Evolutionary conservation across 768 basidiomycete species (phyloP), one percentile per base, ranked within the genome.

Genomic region (Tubosaeta sp.): DNA sequence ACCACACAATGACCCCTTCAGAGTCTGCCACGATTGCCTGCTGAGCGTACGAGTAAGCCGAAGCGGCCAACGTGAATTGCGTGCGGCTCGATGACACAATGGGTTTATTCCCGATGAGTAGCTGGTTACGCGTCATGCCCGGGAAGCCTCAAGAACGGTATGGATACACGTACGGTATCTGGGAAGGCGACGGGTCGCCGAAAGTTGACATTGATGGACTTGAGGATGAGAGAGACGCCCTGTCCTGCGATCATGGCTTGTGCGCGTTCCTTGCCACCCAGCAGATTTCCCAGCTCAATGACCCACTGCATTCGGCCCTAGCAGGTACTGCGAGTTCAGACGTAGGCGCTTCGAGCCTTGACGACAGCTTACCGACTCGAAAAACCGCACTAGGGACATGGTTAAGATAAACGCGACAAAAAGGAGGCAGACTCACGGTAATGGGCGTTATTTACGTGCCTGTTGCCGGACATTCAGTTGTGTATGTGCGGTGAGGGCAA

Each of bases 361-460:
- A 39, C 13, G 13, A 36, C 7, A 9, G 53, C 80, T 63, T 49
- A 83, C 83, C 21, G 84, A 87, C 71, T 89, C 84, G 52, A 88
- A 76, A 62, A 82, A 89, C 11, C 83, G 77, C 12, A 81, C 85
- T 87, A 47, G 34, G 32, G 29, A 13, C 42, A n/a, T 38, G 24
- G 30, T 48, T 9, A 39, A 36, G 13, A 22, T 40, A 31, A 54
- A 49, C 30, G 21, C 41, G 4, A 27, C 25, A 29, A 43, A 47
- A 32, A 32, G 11, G 52, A 35, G 25, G 24, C 18, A 8, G 4
- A 56, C 67, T 63, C 58, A 88, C 87, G 69, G 61, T 90, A 89
- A 51, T 79, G 81, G 14, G 81, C 84, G 55, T 90, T 90, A 57
- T 89, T 89, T 21, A 89, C 86, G 58, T 90, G 87, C 62, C 87